Evolutionary conservation across 2,329 filamentous ascomycete genomes (phyloP).

Genomic region (Xylaria polymorpha): DNA sequence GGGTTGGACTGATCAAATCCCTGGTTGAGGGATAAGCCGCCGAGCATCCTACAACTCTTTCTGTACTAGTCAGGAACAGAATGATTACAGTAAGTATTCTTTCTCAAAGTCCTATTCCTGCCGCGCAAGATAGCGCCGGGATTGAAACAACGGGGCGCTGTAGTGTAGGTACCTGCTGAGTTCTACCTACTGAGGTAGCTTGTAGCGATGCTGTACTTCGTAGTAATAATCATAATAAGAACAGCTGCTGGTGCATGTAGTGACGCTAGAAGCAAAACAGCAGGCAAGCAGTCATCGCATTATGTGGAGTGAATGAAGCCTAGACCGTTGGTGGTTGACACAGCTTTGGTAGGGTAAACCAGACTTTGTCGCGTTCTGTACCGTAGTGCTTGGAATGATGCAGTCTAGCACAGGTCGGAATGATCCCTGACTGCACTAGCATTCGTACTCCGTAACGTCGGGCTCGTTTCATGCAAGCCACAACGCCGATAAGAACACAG

Average conservation of each 20-base stretch:
- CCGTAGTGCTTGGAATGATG: not conserved
- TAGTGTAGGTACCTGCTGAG: not conserved
- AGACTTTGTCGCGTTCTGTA: not conserved
- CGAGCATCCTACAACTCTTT: conserved; percentile 23
- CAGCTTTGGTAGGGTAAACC: not conserved
- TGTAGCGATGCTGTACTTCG: conserved; percentile 3
- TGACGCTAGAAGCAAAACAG: conserved; percentile 19
- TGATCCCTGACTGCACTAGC: conserved; percentile 6
- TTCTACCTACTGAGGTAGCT: not conserved
- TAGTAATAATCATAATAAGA: too few relatives aligned
- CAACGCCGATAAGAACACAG: conserved; percentile 25
- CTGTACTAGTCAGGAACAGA: conserved; percentile 35
- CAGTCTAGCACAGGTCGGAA: not conserved
- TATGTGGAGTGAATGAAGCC: conserved; percentile 18
- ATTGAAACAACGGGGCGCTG: not conserved
- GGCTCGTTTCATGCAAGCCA: conserved; percentile 34
- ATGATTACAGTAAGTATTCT: conserved; percentile 7
- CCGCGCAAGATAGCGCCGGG: not conserved
- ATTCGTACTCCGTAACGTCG: conserved; percentile 29
- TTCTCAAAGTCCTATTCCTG: not conserved
- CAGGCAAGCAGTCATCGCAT: conserved; percentile 27
- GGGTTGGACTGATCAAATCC: conserved; percentile 8
- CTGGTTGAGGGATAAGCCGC: conserved; percentile 15
- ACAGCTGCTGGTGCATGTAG: not conserved
- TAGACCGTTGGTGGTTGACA: conserved; percentile 3